A percentile compares a stretch with the other conserved stretches of the same genome.
Evolutionary conservation across 352 stramenopile species (phyloP).

Genomic region (Phytophthora kernoviae): DNA sequence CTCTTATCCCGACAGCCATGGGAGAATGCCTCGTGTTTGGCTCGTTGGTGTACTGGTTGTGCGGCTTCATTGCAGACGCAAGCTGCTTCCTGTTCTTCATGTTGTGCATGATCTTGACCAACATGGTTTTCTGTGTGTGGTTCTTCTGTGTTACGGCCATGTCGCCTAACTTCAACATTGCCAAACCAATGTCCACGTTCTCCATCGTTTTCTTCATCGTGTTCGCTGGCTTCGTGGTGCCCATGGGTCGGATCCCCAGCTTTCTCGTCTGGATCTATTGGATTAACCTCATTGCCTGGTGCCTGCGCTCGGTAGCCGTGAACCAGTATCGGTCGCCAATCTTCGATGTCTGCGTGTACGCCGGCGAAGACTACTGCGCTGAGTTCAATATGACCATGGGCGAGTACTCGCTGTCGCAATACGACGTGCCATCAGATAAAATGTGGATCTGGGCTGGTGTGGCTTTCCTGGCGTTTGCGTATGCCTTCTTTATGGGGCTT

Average conservation of each 20-base stretch:
- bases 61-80: conserved; percentile 45
- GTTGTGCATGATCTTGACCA: conserved; percentile 25
- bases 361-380: conserved; percentile 26
- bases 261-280: conserved; percentile 67
- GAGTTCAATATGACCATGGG: conserved; percentile 35
- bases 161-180: conserved; percentile 34
- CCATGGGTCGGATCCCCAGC: conserved; percentile 32
- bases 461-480: conserved; percentile 21
- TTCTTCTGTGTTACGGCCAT: conserved; percentile 34
- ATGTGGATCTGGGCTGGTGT: conserved; percentile 31
- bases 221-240: conserved; percentile 48
- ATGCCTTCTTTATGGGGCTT: conserved; percentile 28
- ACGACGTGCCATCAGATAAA: conserved; percentile 36
- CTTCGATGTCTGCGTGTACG: conserved; percentile 36
- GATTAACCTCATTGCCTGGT: conserved; percentile 57
- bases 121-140: conserved; percentile 20
- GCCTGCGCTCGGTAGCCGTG: conserved; percentile 34
- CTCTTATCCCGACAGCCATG: conserved; percentile 25
- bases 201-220: conserved; percentile 42
- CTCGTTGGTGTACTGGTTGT: conserved; percentile 88
- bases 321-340: conserved; percentile 38
- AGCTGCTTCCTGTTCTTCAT: conserved; percentile 25
- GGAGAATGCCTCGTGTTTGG: conserved; percentile 72
- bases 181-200: conserved; percentile 38
- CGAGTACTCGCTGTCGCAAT: conserved; percentile 32